These are phyloP conservation scores for Taiozyma sp. DNA, from an alignment of 1,139 yeast species.

Conservation along the genomic window DNA sequence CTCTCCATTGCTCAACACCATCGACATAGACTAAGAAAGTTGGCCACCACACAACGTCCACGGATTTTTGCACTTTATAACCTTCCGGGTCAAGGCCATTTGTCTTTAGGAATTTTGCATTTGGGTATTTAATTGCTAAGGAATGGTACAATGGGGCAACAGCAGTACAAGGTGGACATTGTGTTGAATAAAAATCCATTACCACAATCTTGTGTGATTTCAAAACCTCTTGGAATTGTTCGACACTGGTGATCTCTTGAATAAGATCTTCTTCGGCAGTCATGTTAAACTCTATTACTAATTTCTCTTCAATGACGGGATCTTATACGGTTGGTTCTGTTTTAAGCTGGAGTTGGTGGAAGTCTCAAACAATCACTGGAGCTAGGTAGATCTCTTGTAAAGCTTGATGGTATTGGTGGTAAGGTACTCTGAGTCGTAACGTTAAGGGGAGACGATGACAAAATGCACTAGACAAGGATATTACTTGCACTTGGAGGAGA, in stretches of 20 bases:
- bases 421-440: not conserved
- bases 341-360: not conserved
- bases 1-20: conserved; percentile 22
- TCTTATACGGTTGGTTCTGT: not conserved
- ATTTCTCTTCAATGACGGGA: not conserved
- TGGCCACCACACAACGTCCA: conserved; percentile 26
- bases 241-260: conserved; percentile 10
- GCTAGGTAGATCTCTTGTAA: no score
- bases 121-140: conserved; percentile 15
- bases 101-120: conserved; percentile 18
- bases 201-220: conserved; percentile 12
- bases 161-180: conserved; percentile 22
- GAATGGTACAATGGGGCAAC: conserved; percentile 19
- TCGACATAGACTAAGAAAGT: conserved; percentile 20
- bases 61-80: conserved; percentile 15
- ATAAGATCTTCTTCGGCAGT: conserved; percentile 4
- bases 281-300: not conserved
- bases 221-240: conserved; percentile 11
- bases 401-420: not conserved
- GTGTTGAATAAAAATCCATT: conserved; percentile 22
- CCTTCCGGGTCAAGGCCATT: conserved; percentile 21
- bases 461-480: no score
- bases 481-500: no score
- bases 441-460: not conserved
- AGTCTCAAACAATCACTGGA: not conserved